phyloP scores from a whole-genome alignment of 2,329 filamentous ascomycete species.

The Periglandula ipomoeae region DNA sequence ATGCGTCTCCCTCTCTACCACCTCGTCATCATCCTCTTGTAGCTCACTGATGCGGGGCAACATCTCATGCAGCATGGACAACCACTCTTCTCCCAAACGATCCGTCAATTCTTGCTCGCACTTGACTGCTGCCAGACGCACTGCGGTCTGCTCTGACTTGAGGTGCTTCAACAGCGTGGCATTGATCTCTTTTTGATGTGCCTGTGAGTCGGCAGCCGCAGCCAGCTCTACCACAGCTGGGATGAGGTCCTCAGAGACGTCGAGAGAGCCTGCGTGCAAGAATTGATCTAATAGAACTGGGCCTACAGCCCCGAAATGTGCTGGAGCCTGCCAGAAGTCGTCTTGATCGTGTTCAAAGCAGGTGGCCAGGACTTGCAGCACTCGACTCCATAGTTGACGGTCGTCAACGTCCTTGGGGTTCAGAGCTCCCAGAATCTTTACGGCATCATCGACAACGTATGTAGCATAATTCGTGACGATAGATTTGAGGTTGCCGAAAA shows the following conservation, averaged over 20 bases:
- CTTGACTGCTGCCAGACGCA: conserved; percentile 73
- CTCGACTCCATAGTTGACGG: conserved; percentile 55
- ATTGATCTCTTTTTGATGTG: conserved; percentile 90
- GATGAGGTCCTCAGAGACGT: conserved; percentile 47
- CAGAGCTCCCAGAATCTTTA: conserved; percentile 47
- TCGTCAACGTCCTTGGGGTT: conserved; percentile 41
- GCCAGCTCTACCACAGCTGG: conserved; percentile 74
- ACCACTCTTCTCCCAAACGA: conserved; percentile 84
- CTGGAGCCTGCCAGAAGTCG: conserved; percentile 89
- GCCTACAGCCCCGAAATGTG: conserved; percentile 70
- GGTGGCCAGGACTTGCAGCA: conserved; percentile 62
- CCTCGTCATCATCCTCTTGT: conserved; percentile 93
- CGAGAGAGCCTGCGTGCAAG: conserved; percentile 33
- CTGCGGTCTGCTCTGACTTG: conserved; percentile 59
- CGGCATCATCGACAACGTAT: conserved; percentile 70
- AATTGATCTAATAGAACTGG: conserved; percentile 62
- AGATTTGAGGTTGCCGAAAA: conserved; percentile 82
- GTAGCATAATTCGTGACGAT: conserved; percentile 89
- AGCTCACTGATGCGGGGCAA: conserved; percentile 91
- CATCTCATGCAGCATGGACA: conserved; percentile 87
- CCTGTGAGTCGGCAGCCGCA: conserved; percentile 68
- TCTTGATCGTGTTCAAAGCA: conserved; percentile 87
- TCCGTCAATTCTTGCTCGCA: conserved; percentile 74
- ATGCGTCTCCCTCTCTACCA: conserved; percentile 81
- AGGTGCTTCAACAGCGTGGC: conserved; percentile 66